phyloP scores from a whole-genome alignment of 768 basidiomycete species.

The Lepiota venenata region DNA sequence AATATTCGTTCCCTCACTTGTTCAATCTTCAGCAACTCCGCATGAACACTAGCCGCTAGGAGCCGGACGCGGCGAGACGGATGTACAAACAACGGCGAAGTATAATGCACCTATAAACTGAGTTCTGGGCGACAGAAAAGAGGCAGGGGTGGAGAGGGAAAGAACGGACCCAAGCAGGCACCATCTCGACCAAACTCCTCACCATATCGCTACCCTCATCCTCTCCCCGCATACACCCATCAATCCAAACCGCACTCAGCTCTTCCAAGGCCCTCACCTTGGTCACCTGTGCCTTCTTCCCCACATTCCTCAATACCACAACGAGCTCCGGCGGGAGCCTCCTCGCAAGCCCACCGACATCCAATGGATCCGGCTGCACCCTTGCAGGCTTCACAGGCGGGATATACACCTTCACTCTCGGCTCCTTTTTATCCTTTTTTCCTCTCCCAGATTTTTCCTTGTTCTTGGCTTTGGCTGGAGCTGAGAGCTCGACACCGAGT shows the following conservation, averaged over 20 bases:
- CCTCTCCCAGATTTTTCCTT: constrained; percentile 43
- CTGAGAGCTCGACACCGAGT: constrained; percentile 29
- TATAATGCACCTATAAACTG: constrained; percentile 70
- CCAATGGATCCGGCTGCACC: constrained; percentile 79
- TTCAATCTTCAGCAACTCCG: constrained; percentile 58
- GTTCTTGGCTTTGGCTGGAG: constrained; percentile 10
- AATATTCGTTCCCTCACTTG: constrained; percentile 45
- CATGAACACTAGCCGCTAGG: constrained; percentile 58
- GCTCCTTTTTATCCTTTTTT: constrained; percentile 66
- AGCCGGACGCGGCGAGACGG: constrained; percentile 72
- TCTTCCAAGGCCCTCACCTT: constrained; percentile 86
- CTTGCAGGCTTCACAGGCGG: constrained; percentile 80
- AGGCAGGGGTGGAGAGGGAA: neutral
- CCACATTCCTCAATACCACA: constrained; percentile 74
- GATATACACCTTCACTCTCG: constrained; percentile 82
- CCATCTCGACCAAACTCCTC: constrained; percentile 49
- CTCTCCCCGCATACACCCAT: constrained; percentile 38
- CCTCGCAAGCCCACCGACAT: constrained; percentile 75
- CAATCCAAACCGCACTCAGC: constrained; percentile 65
- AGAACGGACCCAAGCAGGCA: constrained; percentile 88
- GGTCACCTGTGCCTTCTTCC: constrained; percentile 89
- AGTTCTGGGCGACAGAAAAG: neutral
- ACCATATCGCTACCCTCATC: constrained; percentile 35
- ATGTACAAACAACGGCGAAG: constrained; percentile 78
- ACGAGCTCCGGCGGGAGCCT: constrained; percentile 77